Base-by-base conservation (phyloP, 2,329 filamentous ascomycete species). In the Aspergillus fumigatiaffinis region DNA sequence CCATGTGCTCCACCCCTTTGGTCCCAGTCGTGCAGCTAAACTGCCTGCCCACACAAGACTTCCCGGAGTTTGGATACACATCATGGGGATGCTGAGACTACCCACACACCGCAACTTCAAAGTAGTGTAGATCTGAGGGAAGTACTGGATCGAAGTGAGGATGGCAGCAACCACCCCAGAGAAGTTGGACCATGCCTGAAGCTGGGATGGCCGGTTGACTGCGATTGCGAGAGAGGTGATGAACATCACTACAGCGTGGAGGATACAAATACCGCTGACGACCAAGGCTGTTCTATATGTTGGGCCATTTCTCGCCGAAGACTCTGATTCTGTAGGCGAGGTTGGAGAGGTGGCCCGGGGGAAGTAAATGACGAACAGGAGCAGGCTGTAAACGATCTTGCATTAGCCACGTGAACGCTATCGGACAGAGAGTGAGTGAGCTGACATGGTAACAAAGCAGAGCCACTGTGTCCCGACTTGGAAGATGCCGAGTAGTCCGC, bases 11-110 rank as follows among this genome's bases (percentile, higher is more conserved):
- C 94, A 99, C 0, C 93, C 93, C 35, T 83, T 86, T 67, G 81
- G 81, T 0, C 94, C 94, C 21, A 97, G 82, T 49, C 94, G 84
- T 7, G 84, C 85, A 52, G 88, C 91, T 47, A 99, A 77, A 71
- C 92, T 97, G 12, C 83, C 87, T 0, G 93, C 92, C 77, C 96
- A 97, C 6, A 99, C 78, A 65, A 96, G 87, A 58, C 91, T 92
- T 0, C 94, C 94, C 0, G 94, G 94, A 0, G 93, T 97, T 74
- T 99, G 94, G 35, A 99, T 96, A 71, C 90, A 89, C 92, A 99
- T 97, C 89, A 97, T 97, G 4, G 91, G 88, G 56, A 99, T 94
- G 68, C 91, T 96, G 66, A 99, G 78, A 72, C 92, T 96, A 54
- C 92, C 92, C 1, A 96, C 89, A 66, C 92, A 88, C 71, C 93